A percentile compares a stretch with the other conserved stretches of the same genome.
These are phyloP conservation scores for Aristolochia californica DNA, from an alignment of 164 flowering plant species.

Conservation along the genomic window DNA sequence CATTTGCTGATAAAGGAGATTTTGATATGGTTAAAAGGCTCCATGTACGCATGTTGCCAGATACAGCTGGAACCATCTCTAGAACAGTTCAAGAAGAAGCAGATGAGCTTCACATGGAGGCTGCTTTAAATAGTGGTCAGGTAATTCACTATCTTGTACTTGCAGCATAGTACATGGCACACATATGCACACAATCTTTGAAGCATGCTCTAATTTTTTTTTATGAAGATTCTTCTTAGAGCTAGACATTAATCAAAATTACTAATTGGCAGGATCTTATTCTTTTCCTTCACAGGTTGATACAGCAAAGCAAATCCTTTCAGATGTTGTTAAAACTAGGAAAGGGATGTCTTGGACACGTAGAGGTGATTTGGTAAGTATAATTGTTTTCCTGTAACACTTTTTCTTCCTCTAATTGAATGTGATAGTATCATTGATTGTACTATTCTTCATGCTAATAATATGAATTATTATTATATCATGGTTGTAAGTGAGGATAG, in stretches of 20 bases:
- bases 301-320: conserved; percentile 34
- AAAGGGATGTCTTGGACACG: conserved; percentile 51
- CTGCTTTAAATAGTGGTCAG: conserved; percentile 56
- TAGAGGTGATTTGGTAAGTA: conserved; percentile 55
- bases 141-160: conserved; percentile 21
- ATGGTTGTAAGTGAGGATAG: too few species aligned
- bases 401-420: too few species aligned
- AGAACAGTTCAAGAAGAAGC: conserved; percentile 44
- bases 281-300: conserved; percentile 35
- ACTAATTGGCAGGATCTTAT: too few species aligned
- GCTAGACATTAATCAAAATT: too few species aligned
- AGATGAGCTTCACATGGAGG: conserved; percentile 75
- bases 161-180: too few species aligned
- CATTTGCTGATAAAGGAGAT: conserved; percentile 51
- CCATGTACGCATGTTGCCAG: conserved; percentile 49
- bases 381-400: too few species aligned
- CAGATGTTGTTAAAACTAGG: conserved; percentile 24
- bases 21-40: conserved; percentile 38
- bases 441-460: too few species aligned
- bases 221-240: too few species aligned
- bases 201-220: too few species aligned
- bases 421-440: too few species aligned
- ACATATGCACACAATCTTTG: too few species aligned
- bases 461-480: too few species aligned
- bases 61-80: conserved; percentile 47